These are phyloP conservation scores for Parafenestella ontariensis DNA, from an alignment of 2,329 filamentous ascomycete genomes.

Conservation along the genomic window DNA sequence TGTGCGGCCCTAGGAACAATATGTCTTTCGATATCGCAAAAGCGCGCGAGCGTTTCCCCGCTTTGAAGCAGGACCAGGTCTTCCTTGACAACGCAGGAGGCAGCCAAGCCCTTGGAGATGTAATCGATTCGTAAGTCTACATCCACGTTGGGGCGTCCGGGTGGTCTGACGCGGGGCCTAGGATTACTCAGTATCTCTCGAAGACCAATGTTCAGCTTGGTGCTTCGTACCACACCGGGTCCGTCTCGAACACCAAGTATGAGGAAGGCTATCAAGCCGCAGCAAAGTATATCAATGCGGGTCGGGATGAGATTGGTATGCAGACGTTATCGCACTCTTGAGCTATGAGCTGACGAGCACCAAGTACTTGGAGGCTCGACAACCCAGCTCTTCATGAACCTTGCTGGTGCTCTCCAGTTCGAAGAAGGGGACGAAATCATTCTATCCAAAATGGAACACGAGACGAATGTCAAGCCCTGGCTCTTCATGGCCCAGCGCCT, in stretches of 20 bases:
- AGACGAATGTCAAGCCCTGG: slow-evolving; percentile 80
- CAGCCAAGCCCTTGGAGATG: slow-evolving; percentile 71
- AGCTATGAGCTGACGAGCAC: not conserved
- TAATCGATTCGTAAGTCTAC: slow-evolving; percentile 67
- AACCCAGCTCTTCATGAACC: slow-evolving; percentile 77
- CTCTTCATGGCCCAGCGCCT: slow-evolving; percentile 69
- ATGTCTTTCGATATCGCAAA: slow-evolving; percentile 61
- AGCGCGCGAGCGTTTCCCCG: slow-evolving; percentile 70
- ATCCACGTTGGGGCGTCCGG: not conserved
- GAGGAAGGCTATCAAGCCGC: slow-evolving; percentile 67
- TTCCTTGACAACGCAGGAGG: slow-evolving; percentile 83
- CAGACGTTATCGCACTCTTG: not conserved
- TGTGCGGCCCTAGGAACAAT: not conserved
- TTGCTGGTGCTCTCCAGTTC: slow-evolving; percentile 51
- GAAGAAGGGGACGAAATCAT: slow-evolving; percentile 68
- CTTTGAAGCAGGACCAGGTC: slow-evolving; percentile 70
- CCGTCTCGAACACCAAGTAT: slow-evolving; percentile 67
- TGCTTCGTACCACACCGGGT: slow-evolving; percentile 69
- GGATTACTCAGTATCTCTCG: slow-evolving; percentile 70
- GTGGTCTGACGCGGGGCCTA: slow-evolving; percentile 9
- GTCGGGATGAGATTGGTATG: slow-evolving; percentile 69
- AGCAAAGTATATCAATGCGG: slow-evolving; percentile 74
- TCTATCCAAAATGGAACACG: slow-evolving; percentile 76
- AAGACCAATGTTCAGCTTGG: slow-evolving; percentile 78
- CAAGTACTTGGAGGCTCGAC: slow-evolving; percentile 74